Evolutionary conservation across 2,329 filamentous ascomycete species (phyloP).

Genomic region (Neonectria neomacrospora): DNA sequence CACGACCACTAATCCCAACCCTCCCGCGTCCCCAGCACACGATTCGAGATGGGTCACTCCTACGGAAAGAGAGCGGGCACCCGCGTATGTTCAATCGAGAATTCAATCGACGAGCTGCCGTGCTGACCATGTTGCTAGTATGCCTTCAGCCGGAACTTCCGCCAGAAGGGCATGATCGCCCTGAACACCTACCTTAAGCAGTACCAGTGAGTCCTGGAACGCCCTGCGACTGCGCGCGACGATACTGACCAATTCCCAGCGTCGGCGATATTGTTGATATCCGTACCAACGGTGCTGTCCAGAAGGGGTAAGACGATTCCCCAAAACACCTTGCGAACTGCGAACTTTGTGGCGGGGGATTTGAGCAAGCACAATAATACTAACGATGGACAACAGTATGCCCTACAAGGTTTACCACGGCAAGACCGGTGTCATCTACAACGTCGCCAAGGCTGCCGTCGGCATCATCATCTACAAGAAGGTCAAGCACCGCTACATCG

Average conservation of each 20-base stretch:
- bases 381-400: slow-evolving; percentile 73
- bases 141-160: slow-evolving; percentile 94
- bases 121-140: slow-evolving; percentile 62
- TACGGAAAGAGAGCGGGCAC: slow-evolving; percentile 88
- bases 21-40: slow-evolving; percentile 56
- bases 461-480: slow-evolving; percentile 99
- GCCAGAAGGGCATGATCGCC: slow-evolving; percentile 93
- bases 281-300: slow-evolving; percentile 97
- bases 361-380: slow-evolving; percentile 33
- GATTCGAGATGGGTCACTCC: slow-evolving; percentile 84
- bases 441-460: slow-evolving; percentile 97
- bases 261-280: slow-evolving; percentile 99
- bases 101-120: slow-evolving; percentile 41
- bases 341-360: slow-evolving; percentile 30
- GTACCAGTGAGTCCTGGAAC: slow-evolving; percentile 73
- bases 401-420: slow-evolving; percentile 99
- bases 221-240: slow-evolving; percentile 4
- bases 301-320: slow-evolving; percentile 82
- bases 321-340: slow-evolving; percentile 32
- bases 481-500: slow-evolving; percentile 99
- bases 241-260: slow-evolving; percentile 64
- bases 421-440: slow-evolving; percentile 98
- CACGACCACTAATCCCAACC: slow-evolving; percentile 57
- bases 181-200: slow-evolving; percentile 94
- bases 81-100: slow-evolving; percentile 69